These are phyloP conservation scores for Williopsis jadinii DNA, from an alignment of 1,139 yeast genomes.

Conservation along the genomic window DNA sequence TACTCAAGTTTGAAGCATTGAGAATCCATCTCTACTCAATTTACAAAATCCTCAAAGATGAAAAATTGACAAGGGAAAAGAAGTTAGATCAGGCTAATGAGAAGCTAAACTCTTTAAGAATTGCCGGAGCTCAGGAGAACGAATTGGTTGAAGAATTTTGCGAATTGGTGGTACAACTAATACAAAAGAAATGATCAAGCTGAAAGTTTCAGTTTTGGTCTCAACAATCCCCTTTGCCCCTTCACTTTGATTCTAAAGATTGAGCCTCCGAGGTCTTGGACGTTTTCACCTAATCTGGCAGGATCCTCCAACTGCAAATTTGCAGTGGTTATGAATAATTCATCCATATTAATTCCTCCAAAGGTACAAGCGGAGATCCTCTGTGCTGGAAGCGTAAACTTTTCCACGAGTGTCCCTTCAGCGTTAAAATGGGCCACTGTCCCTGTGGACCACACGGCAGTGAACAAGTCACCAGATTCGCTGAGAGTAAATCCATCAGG, in stretches of 20 bases:
- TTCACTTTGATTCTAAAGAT: conserved; percentile 33
- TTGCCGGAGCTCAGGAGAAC: conserved; percentile 48
- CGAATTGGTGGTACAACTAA: conserved; percentile 6
- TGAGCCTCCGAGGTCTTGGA: conserved; percentile 55
- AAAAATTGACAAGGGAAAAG: conserved; percentile 34
- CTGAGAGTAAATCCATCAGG: conserved; percentile 82
- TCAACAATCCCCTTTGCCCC: conserved; percentile 21
- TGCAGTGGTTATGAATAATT: conserved; percentile 65
- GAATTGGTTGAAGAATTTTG: conserved; percentile 49
- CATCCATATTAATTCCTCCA: conserved; percentile 56
- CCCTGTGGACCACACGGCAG: conserved; percentile 61
- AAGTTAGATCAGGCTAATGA: conserved; percentile 41
- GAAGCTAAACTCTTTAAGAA: conserved; percentile 41
- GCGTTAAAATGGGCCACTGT: conserved; percentile 47
- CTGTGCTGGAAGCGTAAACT: conserved; percentile 46
- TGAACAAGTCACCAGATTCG: conserved; percentile 52
- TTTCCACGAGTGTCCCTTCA: conserved; percentile 45
- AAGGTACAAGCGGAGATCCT: conserved; percentile 64
- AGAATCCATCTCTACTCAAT: conserved; percentile 38
- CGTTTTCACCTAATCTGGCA: conserved; percentile 28
- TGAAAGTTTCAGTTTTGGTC: conserved; percentile 14
- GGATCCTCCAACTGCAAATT: conserved; percentile 38
- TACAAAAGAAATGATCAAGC: neutral
- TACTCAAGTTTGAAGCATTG: conserved; percentile 37
- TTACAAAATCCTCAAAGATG: conserved; percentile 34